Conservation (phyloP, 2,329 filamentous ascomycete species). For the Exserohilum turcica region DNA sequence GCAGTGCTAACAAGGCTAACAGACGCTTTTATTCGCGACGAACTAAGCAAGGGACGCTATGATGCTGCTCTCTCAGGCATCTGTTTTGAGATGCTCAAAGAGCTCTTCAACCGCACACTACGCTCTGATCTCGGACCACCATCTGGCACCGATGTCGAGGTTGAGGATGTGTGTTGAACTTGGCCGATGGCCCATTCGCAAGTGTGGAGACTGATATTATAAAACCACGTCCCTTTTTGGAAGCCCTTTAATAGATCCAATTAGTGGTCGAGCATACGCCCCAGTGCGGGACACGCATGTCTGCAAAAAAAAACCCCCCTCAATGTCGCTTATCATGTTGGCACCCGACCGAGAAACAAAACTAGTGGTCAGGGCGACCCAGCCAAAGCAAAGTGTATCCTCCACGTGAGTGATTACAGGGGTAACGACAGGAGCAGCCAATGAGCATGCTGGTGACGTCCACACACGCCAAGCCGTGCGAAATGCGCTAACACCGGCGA, state of each 20-base stretch:
- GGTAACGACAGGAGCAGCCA: neutral
- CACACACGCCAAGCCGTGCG: conserved; percentile 19
- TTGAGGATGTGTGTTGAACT: conserved; percentile 70
- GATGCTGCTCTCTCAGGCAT: conserved; percentile 85
- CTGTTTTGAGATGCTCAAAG: conserved; percentile 88
- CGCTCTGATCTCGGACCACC: conserved; percentile 77
- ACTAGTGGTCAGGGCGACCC: neutral
- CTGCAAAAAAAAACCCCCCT: neutral
- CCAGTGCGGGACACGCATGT: neutral
- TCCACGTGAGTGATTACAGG: neutral
- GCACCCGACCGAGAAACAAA: neutral
- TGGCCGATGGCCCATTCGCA: neutral
- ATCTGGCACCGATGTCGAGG: conserved; percentile 63
- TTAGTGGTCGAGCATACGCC: neutral
- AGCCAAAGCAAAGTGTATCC: neutral
- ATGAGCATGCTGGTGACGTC: conserved; percentile 7
- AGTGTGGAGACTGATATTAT: neutral
- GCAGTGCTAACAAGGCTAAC: neutral
- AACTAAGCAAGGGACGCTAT: conserved; percentile 91
- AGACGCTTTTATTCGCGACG: conserved; percentile 91
- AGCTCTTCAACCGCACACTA: conserved; percentile 79
- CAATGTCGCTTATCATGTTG: neutral
- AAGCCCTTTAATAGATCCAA: neutral
- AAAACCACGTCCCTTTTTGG: neutral
- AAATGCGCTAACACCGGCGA: conserved; percentile 27